Evolutionary conservation across 805 yeast species (phyloP).

Genomic region (Zygoascus flipseniorum): DNA sequence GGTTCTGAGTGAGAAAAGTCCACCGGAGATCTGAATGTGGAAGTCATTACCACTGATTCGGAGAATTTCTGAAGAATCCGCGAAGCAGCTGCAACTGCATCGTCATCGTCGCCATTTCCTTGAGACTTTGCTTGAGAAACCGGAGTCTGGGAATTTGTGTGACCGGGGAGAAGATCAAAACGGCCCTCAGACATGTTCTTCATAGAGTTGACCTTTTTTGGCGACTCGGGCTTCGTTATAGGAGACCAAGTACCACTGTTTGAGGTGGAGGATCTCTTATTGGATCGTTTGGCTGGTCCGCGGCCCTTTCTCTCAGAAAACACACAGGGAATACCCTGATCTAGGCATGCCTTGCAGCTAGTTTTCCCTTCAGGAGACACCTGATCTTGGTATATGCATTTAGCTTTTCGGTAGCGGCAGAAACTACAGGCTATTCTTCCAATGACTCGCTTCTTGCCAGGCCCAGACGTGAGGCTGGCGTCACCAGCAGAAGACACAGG

Average conservation of each 20-base stretch:
- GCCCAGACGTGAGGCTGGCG: neutral
- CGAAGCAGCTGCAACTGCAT: neutral
- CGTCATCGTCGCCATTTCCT: neutral
- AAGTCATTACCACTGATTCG: neutral
- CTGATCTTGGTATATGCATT: neutral
- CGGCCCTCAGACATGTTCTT: neutral
- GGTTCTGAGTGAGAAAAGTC: neutral
- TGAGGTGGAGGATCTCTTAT: neutral
- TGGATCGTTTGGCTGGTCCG: neutral
- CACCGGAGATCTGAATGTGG: neutral
- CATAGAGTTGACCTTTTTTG: neutral
- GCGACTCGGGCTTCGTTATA: neutral
- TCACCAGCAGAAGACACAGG: neutral
- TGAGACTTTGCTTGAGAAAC: neutral
- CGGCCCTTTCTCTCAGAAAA: slow-evolving; percentile 1
- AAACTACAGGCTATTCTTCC: slow-evolving; percentile 3
- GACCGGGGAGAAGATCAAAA: neutral
- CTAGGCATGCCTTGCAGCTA: neutral
- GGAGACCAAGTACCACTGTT: neutral
- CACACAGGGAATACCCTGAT: neutral
- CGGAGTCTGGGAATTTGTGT: neutral
- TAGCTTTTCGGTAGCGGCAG: slow-evolving; percentile 3
- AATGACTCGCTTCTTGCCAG: slow-evolving; percentile 2
- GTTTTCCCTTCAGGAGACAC: neutral
- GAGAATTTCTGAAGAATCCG: neutral